These are phyloP conservation scores for Cordyceps cicadae DNA, from an alignment of 2,329 filamentous ascomycete species.

Conservation along the genomic window DNA sequence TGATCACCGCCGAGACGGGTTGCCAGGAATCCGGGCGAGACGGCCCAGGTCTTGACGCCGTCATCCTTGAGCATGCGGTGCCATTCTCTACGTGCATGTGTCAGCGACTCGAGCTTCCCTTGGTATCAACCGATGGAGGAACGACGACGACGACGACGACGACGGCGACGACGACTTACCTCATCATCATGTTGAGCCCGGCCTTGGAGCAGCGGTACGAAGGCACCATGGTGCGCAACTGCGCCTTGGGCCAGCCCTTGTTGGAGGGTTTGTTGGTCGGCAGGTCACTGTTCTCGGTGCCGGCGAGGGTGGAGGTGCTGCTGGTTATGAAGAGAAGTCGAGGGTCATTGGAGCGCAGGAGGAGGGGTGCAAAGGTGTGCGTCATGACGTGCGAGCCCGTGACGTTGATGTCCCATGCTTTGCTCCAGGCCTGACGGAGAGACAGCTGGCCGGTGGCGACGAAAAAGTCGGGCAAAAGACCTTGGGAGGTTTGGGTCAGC, in stretches of 20 bases:
- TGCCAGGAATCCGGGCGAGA: conserved; percentile 34
- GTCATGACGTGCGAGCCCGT: conserved; percentile 36
- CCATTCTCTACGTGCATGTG: conserved; percentile 25
- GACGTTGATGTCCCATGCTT: conserved; percentile 39
- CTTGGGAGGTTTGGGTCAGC: conserved; percentile 13
- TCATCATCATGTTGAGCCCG: conserved; percentile 41
- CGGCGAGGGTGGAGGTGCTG: conserved; percentile 28
- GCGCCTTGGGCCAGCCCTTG: conserved; percentile 34
- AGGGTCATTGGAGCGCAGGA: conserved; percentile 32
- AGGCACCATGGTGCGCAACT: conserved; percentile 9
- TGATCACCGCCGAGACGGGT: conserved; percentile 27
- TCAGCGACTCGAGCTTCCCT: background rate
- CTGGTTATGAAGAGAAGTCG: conserved; percentile 40
- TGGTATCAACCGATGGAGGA: too few species aligned
- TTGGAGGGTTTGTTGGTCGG: conserved; percentile 11
- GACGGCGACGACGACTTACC: too few species aligned
- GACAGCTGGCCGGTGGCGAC: conserved; percentile 16
- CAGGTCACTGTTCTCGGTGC: conserved; percentile 14
- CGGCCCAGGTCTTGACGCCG: conserved; percentile 32
- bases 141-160: too few species aligned
- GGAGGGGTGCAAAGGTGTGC: conserved; percentile 32
- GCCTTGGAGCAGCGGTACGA: conserved; percentile 34
- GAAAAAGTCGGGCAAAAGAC: conserved; percentile 32
- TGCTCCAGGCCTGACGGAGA: conserved; percentile 33
- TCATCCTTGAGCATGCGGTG: conserved; percentile 29